Conservation (phyloP, 306 rosid genomes). For the Macrotyloma uniflorum region DNA sequence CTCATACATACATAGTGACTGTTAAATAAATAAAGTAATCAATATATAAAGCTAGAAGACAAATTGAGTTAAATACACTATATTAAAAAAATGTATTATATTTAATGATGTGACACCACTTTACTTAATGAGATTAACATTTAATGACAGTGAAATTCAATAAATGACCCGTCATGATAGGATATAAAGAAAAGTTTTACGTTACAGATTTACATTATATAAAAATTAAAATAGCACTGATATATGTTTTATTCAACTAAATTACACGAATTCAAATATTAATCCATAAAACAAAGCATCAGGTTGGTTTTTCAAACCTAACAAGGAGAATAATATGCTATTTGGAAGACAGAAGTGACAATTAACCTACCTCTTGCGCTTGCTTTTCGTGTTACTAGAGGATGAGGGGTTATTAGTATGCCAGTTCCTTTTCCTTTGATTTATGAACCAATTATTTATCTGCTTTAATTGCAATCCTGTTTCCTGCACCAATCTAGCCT, state of each 20-base stretch:
- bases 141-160: neutral
- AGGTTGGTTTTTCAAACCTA: neutral
- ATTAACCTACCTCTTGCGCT: constrained; percentile 81
- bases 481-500: constrained; percentile 85
- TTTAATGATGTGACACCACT: neutral
- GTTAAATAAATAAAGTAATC: neutral
- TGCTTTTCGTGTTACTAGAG: constrained; percentile 61
- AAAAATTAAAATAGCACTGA: neutral
- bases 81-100: neutral
- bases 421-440: constrained; percentile 89
- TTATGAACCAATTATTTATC: constrained; percentile 60
- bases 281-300: neutral
- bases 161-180: neutral
- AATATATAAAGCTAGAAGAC: neutral
- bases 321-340: neutral
- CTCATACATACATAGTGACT: neutral
- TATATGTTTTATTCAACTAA: neutral
- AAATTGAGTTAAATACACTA: neutral
- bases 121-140: neutral
- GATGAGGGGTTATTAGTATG: constrained; percentile 72
- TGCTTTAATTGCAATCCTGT: constrained; percentile 89
- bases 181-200: neutral
- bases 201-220: neutral
- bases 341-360: neutral
- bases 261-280: neutral